phyloP scores from a whole-genome alignment of 371 early-diverging fungal species.

The Rhizopus sp. region DNA sequence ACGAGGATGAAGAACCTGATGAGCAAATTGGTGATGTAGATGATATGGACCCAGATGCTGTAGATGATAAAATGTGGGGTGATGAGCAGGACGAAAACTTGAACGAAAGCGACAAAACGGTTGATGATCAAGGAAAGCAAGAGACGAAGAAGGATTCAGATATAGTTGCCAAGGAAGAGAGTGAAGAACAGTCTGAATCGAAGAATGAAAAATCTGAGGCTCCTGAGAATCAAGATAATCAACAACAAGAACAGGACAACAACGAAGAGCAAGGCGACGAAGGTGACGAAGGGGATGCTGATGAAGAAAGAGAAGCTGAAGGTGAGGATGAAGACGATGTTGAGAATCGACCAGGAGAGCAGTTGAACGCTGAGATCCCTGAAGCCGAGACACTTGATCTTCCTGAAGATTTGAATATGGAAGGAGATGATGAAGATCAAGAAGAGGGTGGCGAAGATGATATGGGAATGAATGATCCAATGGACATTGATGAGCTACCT shows the following conservation, averaged over 20 bases:
- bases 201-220: constrained; percentile 39
- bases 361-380: constrained; percentile 62
- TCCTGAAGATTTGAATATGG: constrained; percentile 69
- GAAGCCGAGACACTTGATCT: constrained; percentile 63
- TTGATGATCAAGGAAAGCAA: constrained; percentile 56
- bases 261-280: constrained; percentile 48
- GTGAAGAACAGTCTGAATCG: constrained; percentile 41
- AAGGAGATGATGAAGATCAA: constrained; percentile 49
- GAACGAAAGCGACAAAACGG: constrained; percentile 65
- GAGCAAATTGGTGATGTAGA: constrained; percentile 94
- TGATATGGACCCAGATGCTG: constrained; percentile 83
- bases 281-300: constrained; percentile 38
- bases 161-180: constrained; percentile 70
- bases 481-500: constrained; percentile 48
- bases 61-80: constrained; percentile 98
- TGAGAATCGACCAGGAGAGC: constrained; percentile 53
- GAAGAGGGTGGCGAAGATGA: constrained; percentile 41
- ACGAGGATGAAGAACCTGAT: constrained; percentile 72
- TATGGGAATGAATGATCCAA: constrained; percentile 37
- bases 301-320: constrained; percentile 30
- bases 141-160: constrained; percentile 61
- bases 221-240: constrained; percentile 22
- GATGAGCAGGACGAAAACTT: constrained; percentile 79
- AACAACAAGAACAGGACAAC: constrained; percentile 50
- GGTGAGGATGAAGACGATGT: constrained; percentile 44